Evolutionary conservation across 495 filamentous ascomycete species (phyloP).

Genomic region (Beverwykella pulmonaria): DNA sequence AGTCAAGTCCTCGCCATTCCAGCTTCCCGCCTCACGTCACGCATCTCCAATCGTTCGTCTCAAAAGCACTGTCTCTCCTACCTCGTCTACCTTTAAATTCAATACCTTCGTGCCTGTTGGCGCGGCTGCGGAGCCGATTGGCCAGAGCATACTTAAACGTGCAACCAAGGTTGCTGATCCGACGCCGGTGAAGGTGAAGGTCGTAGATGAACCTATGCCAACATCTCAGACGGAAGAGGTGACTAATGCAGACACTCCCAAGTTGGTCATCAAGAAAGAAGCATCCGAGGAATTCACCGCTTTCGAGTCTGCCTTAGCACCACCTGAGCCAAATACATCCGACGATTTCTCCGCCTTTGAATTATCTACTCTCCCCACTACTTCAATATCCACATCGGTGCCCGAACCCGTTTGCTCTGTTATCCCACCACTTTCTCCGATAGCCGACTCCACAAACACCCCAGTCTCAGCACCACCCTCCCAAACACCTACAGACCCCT

Average conservation of each 20-base stretch:
- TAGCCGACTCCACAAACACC: neutral
- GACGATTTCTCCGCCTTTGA: conserved; percentile 21
- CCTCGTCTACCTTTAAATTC: conserved; percentile 20
- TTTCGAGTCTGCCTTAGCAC: neutral
- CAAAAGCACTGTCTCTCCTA: conserved; percentile 25
- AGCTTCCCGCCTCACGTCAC: neutral
- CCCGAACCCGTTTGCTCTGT: neutral
- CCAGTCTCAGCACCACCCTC: neutral
- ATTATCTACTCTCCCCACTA: neutral
- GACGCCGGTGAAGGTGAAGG: conserved; percentile 3
- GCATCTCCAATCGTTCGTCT: conserved; percentile 24
- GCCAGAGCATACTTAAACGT: conserved; percentile 16
- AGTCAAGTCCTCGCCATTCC: conserved; percentile 13
- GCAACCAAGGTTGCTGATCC: neutral
- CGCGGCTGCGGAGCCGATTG: conserved; percentile 19
- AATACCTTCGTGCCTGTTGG: conserved; percentile 16
- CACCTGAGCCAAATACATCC: neutral
- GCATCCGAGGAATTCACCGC: conserved; percentile 1
- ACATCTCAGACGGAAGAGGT: neutral
- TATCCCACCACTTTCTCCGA: neutral
- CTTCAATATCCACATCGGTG: neutral
- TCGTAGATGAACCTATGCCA: neutral
- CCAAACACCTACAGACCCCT: conserved; percentile 2
- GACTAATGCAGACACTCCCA: neutral
- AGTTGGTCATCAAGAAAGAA: neutral